Evolutionary conservation across 441 rosid species (phyloP).

Genomic region (Theobroma grandiflorum): DNA sequence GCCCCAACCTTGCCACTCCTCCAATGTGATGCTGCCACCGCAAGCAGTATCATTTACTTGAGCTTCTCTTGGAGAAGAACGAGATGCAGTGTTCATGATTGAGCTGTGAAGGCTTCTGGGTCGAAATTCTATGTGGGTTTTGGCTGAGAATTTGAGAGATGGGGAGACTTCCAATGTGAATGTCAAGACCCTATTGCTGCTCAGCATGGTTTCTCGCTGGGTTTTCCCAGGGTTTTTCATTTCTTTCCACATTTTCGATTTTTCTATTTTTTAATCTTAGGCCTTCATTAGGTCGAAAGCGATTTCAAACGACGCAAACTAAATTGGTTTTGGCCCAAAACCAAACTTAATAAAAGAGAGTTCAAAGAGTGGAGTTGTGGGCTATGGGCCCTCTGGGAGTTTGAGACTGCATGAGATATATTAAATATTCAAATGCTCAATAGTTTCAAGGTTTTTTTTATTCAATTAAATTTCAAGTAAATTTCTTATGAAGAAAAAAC

Average conservation of each 20-base stretch:
- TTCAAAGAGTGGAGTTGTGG: no score
- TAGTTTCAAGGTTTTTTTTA: no score
- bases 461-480: no score
- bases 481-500: no score
- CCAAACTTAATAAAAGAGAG: no score
- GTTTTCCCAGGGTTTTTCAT: background rate
- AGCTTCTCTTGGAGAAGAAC: conserved; percentile 40
- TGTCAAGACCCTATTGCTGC: conserved; percentile 29
- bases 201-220: conserved; percentile 40
- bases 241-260: background rate
- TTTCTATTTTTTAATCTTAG: background rate
- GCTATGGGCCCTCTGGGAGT: no score
- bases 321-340: no score
- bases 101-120: conserved; percentile 34
- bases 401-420: no score
- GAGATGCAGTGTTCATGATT: conserved; percentile 44
- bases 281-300: background rate
- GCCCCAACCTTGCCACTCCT: conserved; percentile 91
- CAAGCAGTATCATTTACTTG: conserved; percentile 29
- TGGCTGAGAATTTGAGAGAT: conserved; percentile 37
- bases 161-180: conserved; percentile 40
- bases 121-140: conserved; percentile 39
- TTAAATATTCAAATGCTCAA: no score
- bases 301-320: no score
- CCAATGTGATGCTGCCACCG: conserved; percentile 50